Evolutionary conservation across 805 yeast species (phyloP).

Genomic region (Yamadazyma olivae): DNA sequence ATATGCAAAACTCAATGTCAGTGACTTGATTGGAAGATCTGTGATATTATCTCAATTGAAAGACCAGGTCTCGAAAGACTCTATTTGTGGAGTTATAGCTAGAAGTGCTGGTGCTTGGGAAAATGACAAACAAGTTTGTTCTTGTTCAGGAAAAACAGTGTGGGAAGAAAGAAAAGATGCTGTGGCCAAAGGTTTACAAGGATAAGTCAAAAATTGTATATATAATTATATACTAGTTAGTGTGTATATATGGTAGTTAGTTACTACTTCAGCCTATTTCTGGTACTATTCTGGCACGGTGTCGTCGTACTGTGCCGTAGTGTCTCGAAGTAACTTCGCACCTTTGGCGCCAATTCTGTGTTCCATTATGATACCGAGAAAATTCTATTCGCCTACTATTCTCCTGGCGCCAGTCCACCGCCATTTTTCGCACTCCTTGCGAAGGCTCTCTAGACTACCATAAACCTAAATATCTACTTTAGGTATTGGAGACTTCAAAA

Average conservation of each 20-base stretch:
- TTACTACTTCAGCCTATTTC: too few species aligned
- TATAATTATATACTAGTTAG: not conserved
- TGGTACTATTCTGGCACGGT: not conserved
- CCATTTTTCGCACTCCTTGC: too few species aligned
- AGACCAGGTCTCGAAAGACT: constrained; percentile 38
- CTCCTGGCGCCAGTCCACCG: too few species aligned
- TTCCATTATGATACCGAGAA: too few species aligned
- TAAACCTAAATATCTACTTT: too few species aligned
- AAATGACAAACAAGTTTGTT: constrained; percentile 87
- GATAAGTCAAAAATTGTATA: constrained; percentile 1
- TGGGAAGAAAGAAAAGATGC: constrained; percentile 95
- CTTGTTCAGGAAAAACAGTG: constrained; percentile 91
- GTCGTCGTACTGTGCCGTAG: too few species aligned
- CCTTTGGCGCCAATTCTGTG: too few species aligned
- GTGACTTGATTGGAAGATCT: constrained; percentile 70
- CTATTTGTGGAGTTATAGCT: constrained; percentile 84
- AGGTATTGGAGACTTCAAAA: too few species aligned
- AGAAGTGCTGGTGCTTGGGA: constrained; percentile 98
- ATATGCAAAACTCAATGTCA: constrained; percentile 45
- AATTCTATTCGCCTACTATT: too few species aligned
- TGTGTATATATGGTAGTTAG: not conserved
- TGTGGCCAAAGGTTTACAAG: constrained; percentile 44
- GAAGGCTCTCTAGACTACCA: too few species aligned
- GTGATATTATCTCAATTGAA: constrained; percentile 44
- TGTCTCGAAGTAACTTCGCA: too few species aligned